Conservation (phyloP, 148 eudicot species). For the Dianthus caryophyllus region DNA sequence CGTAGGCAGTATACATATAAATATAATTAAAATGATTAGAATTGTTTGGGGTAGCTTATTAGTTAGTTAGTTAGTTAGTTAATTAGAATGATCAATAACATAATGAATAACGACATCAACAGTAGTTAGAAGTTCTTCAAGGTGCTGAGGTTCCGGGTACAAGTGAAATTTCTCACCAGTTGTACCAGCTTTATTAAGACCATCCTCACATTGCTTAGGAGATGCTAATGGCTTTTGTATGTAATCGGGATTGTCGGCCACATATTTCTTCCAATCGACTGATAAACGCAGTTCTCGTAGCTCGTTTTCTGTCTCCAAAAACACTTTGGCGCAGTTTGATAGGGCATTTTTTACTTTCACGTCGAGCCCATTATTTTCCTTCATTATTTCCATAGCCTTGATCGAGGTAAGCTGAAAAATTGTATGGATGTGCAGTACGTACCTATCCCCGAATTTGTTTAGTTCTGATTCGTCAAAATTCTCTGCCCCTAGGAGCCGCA, state of each 20-base stretch:
- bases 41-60: not conserved
- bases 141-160: slow-evolving; percentile 19
- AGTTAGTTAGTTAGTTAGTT: not conserved
- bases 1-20: too few species aligned
- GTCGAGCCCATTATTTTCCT: slow-evolving; percentile 9
- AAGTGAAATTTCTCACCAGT: slow-evolving; percentile 28
- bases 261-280: not conserved
- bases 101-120: slow-evolving; percentile 23
- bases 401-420: slow-evolving; percentile 14
- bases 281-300: slow-evolving; percentile 12
- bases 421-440: slow-evolving; percentile 10
- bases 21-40: too few species aligned
- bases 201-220: slow-evolving; percentile 29
- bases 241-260: slow-evolving; percentile 5
- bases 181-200: slow-evolving; percentile 18
- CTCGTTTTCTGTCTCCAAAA: slow-evolving; percentile 23
- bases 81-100: slow-evolving; percentile 8
- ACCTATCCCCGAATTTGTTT: slow-evolving; percentile 10
- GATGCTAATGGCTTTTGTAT: slow-evolving; percentile 8
- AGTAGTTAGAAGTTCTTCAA: slow-evolving; percentile 21
- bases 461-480: not conserved
- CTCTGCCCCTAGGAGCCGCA: slow-evolving; percentile 15
- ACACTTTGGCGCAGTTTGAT: slow-evolving; percentile 29
- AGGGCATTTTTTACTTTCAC: slow-evolving; percentile 18
- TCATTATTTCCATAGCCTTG: slow-evolving; percentile 21